Evolutionary conservation across 164 flowering plant species (phyloP).

Genomic region (Tetrastigma voinierianum): DNA sequence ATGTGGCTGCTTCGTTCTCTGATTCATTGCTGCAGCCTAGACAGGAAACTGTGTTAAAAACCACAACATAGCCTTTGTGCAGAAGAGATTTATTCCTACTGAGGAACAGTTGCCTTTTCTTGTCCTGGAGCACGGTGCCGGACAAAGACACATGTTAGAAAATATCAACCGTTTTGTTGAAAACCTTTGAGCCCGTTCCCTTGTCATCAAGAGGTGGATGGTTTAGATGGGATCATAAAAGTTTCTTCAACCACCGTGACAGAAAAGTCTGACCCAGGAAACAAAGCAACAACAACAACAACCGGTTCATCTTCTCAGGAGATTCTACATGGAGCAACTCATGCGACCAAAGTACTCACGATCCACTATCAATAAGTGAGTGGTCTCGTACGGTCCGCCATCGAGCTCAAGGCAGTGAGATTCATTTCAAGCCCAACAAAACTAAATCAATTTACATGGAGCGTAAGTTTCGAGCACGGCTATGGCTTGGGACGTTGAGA

Average conservation of each 20-base stretch:
- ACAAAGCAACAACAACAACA: neutral
- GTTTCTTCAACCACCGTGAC: too few relatives aligned
- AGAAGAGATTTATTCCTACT: slow-evolving; percentile 13
- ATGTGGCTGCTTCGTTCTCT: slow-evolving; percentile 6
- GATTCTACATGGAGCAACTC: too few relatives aligned
- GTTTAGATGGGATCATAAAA: neutral
- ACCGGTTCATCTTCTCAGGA: neutral
- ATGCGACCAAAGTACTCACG: too few relatives aligned
- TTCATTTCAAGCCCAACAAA: neutral
- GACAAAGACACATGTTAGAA: neutral
- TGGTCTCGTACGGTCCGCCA: neutral
- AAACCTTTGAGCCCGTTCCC: neutral
- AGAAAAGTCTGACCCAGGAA: too few relatives aligned
- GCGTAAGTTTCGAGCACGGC: neutral
- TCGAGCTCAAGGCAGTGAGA: too few relatives aligned
- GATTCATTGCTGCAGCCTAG: neutral
- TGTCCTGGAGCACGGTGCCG: slow-evolving; percentile 5
- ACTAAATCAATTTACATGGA: neutral
- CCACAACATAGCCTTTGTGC: neutral
- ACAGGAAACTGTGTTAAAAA: neutral
- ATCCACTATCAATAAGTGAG: neutral
- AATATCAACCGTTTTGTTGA: neutral
- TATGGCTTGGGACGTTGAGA: too few relatives aligned
- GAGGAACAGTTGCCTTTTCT: slow-evolving; percentile 16
- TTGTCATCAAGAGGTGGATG: neutral